Evolutionary conservation across 768 basidiomycete genomes (phyloP).

Genomic region (Termitomyces sp.): DNA sequence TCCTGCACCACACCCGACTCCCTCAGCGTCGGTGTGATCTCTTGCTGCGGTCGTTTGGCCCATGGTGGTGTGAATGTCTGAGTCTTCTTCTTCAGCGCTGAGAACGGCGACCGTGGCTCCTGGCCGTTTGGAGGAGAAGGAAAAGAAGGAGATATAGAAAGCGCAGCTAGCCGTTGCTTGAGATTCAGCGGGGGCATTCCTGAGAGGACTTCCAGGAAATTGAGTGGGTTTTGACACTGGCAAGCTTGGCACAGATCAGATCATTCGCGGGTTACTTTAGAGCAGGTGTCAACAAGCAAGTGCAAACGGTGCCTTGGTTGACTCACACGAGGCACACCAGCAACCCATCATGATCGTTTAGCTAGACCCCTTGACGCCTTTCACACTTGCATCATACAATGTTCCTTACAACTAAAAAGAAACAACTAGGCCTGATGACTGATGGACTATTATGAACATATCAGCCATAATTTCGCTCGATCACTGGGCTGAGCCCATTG

Average conservation of each 20-base stretch:
- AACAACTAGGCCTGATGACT: too few relatives aligned
- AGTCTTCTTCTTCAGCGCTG: conserved; percentile 24
- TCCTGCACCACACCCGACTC: conserved; percentile 60
- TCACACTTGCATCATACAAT: too few relatives aligned
- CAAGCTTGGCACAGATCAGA: conserved; percentile 1
- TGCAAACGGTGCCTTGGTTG: background rate
- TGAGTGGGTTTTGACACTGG: background rate
- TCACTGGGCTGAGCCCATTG: background rate
- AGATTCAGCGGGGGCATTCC: conserved; percentile 35
- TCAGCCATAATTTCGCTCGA: background rate
- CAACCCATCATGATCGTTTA: too few relatives aligned
- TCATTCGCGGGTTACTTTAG: background rate
- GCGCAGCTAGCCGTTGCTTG: conserved; percentile 62
- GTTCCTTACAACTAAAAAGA: too few relatives aligned
- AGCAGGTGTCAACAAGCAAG: background rate
- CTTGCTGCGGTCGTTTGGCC: conserved; percentile 31
- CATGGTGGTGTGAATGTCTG: conserved; percentile 46
- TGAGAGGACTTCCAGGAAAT: conserved; percentile 12
- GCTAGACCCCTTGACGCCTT: too few relatives aligned
- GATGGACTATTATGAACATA: background rate
- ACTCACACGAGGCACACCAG: too few relatives aligned
- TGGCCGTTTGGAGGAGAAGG: conserved; percentile 30
- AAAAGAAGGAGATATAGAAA: conserved; percentile 46
- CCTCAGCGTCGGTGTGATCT: conserved; percentile 26
- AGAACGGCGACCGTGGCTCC: conserved; percentile 17